Percentiles rank a stretch among this genome's conserved stretches.
Evolutionary conservation across 495 filamentous ascomycete species (phyloP).

Genomic region (Aspergillus asperescens): DNA sequence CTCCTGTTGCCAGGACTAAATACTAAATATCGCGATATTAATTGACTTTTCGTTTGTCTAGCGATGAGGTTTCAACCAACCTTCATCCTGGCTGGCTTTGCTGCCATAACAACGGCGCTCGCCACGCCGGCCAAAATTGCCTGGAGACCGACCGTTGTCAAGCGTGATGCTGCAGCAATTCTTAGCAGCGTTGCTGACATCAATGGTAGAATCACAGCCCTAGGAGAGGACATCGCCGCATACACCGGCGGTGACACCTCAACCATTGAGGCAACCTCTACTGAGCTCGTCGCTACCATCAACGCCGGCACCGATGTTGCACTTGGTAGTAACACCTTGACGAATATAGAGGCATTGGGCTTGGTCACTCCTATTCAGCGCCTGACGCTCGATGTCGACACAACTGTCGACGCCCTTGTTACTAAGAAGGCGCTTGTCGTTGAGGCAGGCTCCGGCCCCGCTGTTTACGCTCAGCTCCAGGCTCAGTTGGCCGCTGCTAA

Average conservation of each 20-base stretch:
- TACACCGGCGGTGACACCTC: conserved; percentile 29
- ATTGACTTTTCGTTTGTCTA: background rate
- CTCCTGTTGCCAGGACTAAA: background rate
- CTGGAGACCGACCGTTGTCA: conserved; percentile 19
- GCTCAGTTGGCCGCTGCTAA: conserved; percentile 29
- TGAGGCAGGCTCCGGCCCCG: conserved; percentile 26
- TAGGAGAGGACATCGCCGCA: conserved; percentile 31
- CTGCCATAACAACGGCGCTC: conserved; percentile 12
- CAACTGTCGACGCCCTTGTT: conserved; percentile 27
- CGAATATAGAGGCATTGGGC: conserved; percentile 23
- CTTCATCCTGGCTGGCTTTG: conserved; percentile 1
- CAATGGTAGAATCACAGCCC: conserved; percentile 24
- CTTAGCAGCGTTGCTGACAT: conserved; percentile 28
- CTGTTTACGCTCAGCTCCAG: conserved; percentile 24
- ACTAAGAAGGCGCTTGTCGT: conserved; percentile 34
- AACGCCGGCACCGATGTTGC: conserved; percentile 17
- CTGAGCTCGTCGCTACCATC: conserved; percentile 27
- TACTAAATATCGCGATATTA: background rate
- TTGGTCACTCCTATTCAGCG: conserved; percentile 30
- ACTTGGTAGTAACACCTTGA: conserved; percentile 8
- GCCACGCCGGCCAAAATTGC: conserved; percentile 18
- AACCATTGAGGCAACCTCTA: conserved; percentile 25
- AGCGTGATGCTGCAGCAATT: conserved; percentile 31
- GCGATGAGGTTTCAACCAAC: conserved; percentile 7
- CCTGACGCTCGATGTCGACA: conserved; percentile 26